Percentiles rank a stretch among this genome's conserved stretches.
These are phyloP conservation scores for Cladochytrium replicatum DNA, from an alignment of 192 early-diverging fungal genomes.

Conservation along the genomic window DNA sequence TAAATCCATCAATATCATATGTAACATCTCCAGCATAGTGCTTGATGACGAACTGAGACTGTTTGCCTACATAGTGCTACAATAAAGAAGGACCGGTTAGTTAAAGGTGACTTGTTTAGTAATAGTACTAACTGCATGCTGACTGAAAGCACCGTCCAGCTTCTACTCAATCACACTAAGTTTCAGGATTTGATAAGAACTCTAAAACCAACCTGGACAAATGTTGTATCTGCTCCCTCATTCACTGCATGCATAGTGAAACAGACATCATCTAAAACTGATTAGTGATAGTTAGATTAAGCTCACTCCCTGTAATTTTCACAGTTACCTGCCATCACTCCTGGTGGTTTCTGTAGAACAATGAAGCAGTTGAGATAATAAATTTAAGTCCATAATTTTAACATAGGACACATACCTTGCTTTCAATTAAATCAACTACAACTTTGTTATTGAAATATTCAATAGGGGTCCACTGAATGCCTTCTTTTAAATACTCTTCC, in stretches of 20 bases:
- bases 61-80: constrained; percentile 45
- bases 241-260: constrained; percentile 88
- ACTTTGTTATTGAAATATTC: constrained; percentile 99
- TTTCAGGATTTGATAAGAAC: constrained; percentile 2
- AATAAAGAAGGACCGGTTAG: no score
- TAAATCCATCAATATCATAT: constrained; percentile 86
- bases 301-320: no score
- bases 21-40: constrained; percentile 97
- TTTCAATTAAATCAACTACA: constrained; percentile 97
- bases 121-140: no score
- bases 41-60: constrained; percentile 61
- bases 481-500: constrained; percentile 92
- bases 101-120: constrained; percentile 27
- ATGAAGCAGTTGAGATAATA: not conserved
- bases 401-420: constrained; percentile 37
- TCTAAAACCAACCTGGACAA: constrained; percentile 25
- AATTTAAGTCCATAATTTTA: not conserved
- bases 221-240: constrained; percentile 45
- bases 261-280: constrained; percentile 94
- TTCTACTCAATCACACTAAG: no score
- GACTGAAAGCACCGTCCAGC: constrained; percentile 26
- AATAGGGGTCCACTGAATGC: constrained; percentile 98
- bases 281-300: constrained; percentile 5
- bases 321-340: constrained; percentile 56
- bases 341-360: constrained; percentile 72